Evolutionary conservation across 2,329 filamentous ascomycete genomes (phyloP), one percentile per base, ranked within the genome.

Genomic region (Hymenotorrendiella dingleyae): DNA sequence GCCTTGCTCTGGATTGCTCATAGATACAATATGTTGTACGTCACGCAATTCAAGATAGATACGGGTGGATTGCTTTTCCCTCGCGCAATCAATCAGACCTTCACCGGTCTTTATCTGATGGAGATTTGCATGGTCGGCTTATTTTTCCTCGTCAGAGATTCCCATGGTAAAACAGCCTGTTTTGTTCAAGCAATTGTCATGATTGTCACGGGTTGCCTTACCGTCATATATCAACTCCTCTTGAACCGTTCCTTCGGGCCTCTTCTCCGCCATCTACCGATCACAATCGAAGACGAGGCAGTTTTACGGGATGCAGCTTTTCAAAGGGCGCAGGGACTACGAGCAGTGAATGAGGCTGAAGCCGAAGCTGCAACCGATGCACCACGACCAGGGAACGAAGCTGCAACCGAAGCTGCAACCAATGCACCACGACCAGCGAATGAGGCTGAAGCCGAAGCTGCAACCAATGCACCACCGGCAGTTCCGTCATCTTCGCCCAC

Each of bases 1-100:
- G 76, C 78, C 35, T 71, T 98, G 0, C 82, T 97, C 51, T 98
- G 90, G 90, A 73, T 96, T 33, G 91, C 93, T 1, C 89, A 97
- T 62, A 80, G 91, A n/a, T 97, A 97, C 66, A 91, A 91, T 54
- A 94, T 94, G 69, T 76, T 98, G 16, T 98, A 96, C 57, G 90
- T 98, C 46, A 94, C 82, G 20, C 85, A 89, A 40, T 94, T 94
- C 63, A 79, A 82, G 52, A 80, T 84, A 47, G 93, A 98, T 64
- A 98, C 91, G 0, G 93, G 93, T 29, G 93, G 93, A 32, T 74
- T 97, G 1, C 69, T 97, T 39, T 98, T 95, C 57, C 93, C 93
- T 0, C 78, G 83, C 26, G 93, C 93, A 1, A 86, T 97, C 66
- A 96, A 96, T 59, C 91, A 96, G 61, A 85, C 93, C 0, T 97